Evolutionary conservation across 352 stramenopile species (phyloP).

Genomic region (Pythium coloratum): DNA sequence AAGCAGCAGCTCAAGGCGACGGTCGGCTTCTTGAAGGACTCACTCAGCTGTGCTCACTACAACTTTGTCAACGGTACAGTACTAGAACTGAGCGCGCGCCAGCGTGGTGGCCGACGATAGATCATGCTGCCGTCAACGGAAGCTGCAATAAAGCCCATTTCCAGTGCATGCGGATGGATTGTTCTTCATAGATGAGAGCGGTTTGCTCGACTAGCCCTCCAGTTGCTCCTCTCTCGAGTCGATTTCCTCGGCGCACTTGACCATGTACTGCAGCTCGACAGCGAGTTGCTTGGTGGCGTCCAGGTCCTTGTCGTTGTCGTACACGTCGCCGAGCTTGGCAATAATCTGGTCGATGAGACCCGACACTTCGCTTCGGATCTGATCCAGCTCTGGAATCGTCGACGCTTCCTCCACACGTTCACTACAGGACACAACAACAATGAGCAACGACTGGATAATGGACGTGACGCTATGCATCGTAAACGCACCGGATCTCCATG

Average conservation of each 20-base stretch:
- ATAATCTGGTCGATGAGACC: constrained; percentile 75
- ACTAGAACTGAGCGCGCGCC: constrained; percentile 78
- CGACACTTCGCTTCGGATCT: constrained; percentile 62
- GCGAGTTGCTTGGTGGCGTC: constrained; percentile 70
- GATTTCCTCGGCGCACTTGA: constrained; percentile 84
- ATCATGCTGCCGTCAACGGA: neutral
- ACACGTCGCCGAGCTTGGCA: constrained; percentile 67
- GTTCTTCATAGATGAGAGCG: neutral
- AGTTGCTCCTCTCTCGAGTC: constrained; percentile 74
- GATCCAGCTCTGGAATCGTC: constrained; percentile 47
- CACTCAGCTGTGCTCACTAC: constrained; percentile 80
- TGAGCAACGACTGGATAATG: neutral
- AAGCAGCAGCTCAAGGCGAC: constrained; percentile 95
- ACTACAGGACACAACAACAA: constrained; percentile 26
- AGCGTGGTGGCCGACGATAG: constrained; percentile 72
- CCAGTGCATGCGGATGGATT: neutral
- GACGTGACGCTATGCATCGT: neutral
- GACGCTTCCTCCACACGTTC: constrained; percentile 71
- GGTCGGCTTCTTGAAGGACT: constrained; percentile 92
- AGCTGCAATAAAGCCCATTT: neutral
- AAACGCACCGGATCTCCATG: constrained; percentile 77
- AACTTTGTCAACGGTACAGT: constrained; percentile 79
- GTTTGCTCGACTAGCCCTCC: constrained; percentile 30
- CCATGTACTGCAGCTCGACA: constrained; percentile 85
- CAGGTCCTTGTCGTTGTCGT: constrained; percentile 74